Conservation (phyloP, 2,329 filamentous ascomycete genomes). For the Alternaria angustiovoidea region DNA sequence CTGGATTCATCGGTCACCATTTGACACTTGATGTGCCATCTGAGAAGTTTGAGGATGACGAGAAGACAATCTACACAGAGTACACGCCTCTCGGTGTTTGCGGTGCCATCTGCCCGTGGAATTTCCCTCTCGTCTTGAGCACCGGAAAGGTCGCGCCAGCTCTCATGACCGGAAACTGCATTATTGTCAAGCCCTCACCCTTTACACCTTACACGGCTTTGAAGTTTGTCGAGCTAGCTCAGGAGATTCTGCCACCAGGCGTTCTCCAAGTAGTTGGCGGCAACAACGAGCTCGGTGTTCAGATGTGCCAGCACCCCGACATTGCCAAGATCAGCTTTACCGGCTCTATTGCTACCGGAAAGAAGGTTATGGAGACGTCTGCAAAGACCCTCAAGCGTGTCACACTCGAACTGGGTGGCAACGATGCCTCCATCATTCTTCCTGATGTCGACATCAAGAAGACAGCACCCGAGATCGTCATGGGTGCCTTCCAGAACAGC, state of each 20-base stretch:
- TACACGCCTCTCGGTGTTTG: constrained; percentile 60
- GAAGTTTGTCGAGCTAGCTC: constrained; percentile 68
- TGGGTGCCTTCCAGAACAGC: constrained; percentile 64
- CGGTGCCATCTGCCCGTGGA: constrained; percentile 53
- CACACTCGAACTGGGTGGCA: constrained; percentile 69
- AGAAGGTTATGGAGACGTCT: constrained; percentile 66
- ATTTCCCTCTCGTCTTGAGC: constrained; percentile 63
- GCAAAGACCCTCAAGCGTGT: constrained; percentile 67
- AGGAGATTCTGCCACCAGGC: constrained; percentile 67
- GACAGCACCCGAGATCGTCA: constrained; percentile 59
- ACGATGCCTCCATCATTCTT: constrained; percentile 67
- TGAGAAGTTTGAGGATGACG: constrained; percentile 55
- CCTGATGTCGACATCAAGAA: constrained; percentile 65
- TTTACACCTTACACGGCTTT: constrained; percentile 67
- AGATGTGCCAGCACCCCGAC: constrained; percentile 66
- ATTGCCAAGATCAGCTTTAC: constrained; percentile 72
- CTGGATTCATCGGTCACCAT: constrained; percentile 52
- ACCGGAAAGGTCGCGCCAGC: constrained; percentile 65
- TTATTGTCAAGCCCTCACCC: constrained; percentile 66
- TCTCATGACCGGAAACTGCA: constrained; percentile 63
- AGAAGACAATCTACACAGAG: constrained; percentile 57
- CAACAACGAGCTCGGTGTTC: constrained; percentile 67
- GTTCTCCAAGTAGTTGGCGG: constrained; percentile 69
- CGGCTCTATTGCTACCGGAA: constrained; percentile 67
- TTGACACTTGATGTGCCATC: constrained; percentile 43